A percentile compares a stretch with the other conserved stretches of the same genome.
Evolutionary conservation across 257 asterid genomes (phyloP).

Genomic region (Capsicum rhomboideum): DNA sequence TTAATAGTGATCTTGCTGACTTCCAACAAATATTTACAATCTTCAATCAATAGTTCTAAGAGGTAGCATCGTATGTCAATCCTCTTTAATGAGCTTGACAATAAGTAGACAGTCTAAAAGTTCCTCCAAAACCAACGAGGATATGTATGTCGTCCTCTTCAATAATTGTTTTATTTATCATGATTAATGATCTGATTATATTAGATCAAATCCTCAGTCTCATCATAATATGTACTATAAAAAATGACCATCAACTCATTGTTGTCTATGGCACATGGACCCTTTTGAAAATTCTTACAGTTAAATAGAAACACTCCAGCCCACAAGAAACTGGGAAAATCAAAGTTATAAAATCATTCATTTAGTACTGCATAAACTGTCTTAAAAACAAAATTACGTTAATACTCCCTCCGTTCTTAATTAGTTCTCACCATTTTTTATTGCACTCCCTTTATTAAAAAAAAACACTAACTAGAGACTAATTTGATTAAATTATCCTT

Average conservation of each 20-base stretch:
- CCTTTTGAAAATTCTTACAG: not conserved
- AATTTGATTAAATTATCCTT: no score
- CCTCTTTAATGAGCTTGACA: no score
- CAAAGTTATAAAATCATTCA: not conserved
- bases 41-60: not conserved
- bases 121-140: no score
- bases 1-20: not conserved
- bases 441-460: no score
- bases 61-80: no score
- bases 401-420: no score
- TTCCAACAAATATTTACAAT: not conserved
- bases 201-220: not conserved
- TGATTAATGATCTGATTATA: not conserved
- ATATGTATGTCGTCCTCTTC: not conserved
- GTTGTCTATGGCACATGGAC: no score
- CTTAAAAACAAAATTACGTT: not conserved
- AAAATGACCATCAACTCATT: no score
- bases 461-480: no score
- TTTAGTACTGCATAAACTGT: not conserved
- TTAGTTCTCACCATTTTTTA: no score
- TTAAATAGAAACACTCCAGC: constrained; percentile 2
- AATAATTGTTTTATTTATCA: not conserved
- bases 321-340: not conserved
- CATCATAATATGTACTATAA: not conserved
- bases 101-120: no score